Evolutionary conservation across 1,284 basidiomycete genomes (phyloP).

Genomic region (Psilocybe mexicana): DNA sequence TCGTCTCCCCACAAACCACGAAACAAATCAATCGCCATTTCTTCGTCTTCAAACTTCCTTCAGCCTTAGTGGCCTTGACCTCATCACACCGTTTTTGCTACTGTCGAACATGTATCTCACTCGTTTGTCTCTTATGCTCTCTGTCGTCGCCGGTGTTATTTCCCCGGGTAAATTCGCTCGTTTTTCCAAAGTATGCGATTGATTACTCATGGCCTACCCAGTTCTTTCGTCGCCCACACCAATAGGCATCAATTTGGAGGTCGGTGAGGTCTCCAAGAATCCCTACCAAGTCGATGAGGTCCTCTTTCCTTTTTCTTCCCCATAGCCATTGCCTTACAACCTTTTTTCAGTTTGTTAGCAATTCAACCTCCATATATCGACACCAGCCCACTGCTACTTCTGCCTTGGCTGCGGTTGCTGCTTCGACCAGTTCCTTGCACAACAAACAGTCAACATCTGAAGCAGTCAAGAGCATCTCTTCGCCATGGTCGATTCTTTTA

Average conservation of each 20-base stretch:
- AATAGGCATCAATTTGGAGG: neutral
- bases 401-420: neutral
- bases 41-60: no score
- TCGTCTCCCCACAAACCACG: no score
- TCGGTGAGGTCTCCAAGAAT: neutral
- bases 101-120: no score
- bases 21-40: no score
- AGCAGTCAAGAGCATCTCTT: neutral
- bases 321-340: neutral
- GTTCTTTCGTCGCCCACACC: neutral
- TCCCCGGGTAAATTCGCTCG: neutral
- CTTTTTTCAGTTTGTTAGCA: neutral
- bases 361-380: neutral
- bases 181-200: neutral
- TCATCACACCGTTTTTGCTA: no score
- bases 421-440: neutral
- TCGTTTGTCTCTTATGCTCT: neutral
- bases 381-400: no score
- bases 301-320: neutral
- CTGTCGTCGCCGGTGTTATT: neutral
- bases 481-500: neutral
- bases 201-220: neutral
- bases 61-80: no score
- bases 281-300: neutral
- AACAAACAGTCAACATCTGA: neutral